Evolutionary conservation across 345 rosid species (phyloP), one percentile per base, ranked within the genome.

Genomic region (Heritiera littoralis): DNA sequence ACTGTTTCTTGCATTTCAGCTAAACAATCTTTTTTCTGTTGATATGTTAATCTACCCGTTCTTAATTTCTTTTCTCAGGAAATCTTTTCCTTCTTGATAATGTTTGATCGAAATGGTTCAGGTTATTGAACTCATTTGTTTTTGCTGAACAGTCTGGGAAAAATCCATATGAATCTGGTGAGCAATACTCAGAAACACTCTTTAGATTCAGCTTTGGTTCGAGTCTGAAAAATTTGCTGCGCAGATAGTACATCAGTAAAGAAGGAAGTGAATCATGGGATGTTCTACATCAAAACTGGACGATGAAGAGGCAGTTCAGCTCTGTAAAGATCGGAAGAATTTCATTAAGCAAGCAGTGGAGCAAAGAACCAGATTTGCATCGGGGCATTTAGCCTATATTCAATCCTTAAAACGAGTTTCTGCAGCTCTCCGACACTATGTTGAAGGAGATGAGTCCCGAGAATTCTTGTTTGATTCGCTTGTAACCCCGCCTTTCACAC

Each of bases 311-410:
- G 94, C 92, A n/a, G 97, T 96, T 86, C 92, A 88, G 88, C 93
- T 96, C 67, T 96, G 99, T 84, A 94, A 88, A 83, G 98, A 96
- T 78, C 74, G 98, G 72, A 96, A 93, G 84, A 83, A 81, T 67
- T 96, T 92, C 88, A 93, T 96, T 75, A 94, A 94, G 83, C 95
- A 94, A 79, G 99, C 95, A 0, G 85, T 94, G n/a, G 94, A 92
- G 86, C 90, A 94, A 69, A 89, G 99, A 85, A 86, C 89, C n/a
- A 82, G 87, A 76, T 92, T 96, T 68, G 97, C 98, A 14, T 85
- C 93, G 14, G 87, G 90, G 40, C 99, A 92, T 78, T 64, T 88
- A 55, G 94, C 98, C 81, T 96, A 96, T 79, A 88, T 94, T 35
- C 91, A 89, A 60, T 94, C 99, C 59, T 80, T 96, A 80, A 90